Evolutionary conservation across 2,329 filamentous ascomycete genomes (phyloP), one percentile per base, ranked within the genome.

Genomic region (Penicillium sp.): DNA sequence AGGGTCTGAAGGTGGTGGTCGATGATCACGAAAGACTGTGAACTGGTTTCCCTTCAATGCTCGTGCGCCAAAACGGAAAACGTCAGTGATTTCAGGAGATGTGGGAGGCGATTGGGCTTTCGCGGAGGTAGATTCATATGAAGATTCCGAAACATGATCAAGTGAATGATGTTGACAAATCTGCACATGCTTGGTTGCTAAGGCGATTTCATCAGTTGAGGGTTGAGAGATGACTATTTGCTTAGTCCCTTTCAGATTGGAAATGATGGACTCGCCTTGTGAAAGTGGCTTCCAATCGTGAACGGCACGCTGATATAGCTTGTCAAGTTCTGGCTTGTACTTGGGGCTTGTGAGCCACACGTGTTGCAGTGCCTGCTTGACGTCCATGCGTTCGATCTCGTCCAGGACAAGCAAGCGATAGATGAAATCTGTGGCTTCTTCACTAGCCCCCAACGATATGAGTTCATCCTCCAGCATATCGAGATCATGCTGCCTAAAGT

Each of bases 301-400:
- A 16, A 50, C 37, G 2, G 46, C 24, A 16, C 13, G 13, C 11
- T 39, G 16, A 28, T 56, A 56, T 9, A 40, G 36, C 13, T 44
- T 16, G 14, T 50, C 51, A 26, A 54, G 42, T 28, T 40, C 18
- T 8, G 14, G 13, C 18, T 45, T 33, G n/a, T 18, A 3, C 7
- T n/a, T 5, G 9, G 40, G 40, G 6, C 37, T 13, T 3, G 40
- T 37, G 19, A 87, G 83, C 85, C 84, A 87, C 9, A 63, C 51
- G 67, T 86, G 83, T 9, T 66, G 51, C 28, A 86, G 63, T 3
- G 83, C 83, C 66, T 84, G 65, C n/a, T 76, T 74, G 2, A 77
- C 83, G 9, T 79, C 80, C 70, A 85, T 73, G 24, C 84, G 77
- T 34, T 71, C 54, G 3, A 69, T 60, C 59, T 83, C 82, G 19